These are phyloP conservation scores for Arabis alpina DNA, from an alignment of 345 rosid species.

Conservation along the genomic window DNA sequence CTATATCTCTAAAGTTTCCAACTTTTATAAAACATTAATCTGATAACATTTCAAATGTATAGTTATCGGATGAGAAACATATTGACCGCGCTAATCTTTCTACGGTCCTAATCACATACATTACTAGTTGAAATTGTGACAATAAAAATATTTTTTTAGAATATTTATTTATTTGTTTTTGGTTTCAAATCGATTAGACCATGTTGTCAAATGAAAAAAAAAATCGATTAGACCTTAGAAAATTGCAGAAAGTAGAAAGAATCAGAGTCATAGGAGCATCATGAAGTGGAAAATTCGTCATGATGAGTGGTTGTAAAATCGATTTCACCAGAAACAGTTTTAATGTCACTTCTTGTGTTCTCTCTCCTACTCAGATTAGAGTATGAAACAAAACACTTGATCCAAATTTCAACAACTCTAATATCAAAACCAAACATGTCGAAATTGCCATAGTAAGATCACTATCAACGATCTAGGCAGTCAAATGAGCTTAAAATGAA, in stretches of 20 bases:
- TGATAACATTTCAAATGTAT: too few relatives aligned
- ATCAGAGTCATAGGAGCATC: slow-evolving; percentile 21
- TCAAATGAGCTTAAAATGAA: neutral
- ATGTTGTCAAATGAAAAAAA: too few relatives aligned
- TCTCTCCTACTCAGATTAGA: slow-evolving; percentile 28
- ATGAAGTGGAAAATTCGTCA: slow-evolving; percentile 31
- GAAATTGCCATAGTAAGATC: neutral
- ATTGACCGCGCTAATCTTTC: too few relatives aligned
- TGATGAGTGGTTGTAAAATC: slow-evolving; percentile 33
- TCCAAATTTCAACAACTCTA: slow-evolving; percentile 8
- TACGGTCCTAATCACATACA: too few relatives aligned
- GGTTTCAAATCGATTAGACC: neutral
- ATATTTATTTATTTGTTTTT: neutral
- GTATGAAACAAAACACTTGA: slow-evolving; percentile 3
- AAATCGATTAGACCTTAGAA: neutral
- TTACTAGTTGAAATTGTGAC: too few relatives aligned
- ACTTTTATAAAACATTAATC: too few relatives aligned
- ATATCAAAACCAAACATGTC: slow-evolving; percentile 10
- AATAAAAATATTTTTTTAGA: too few relatives aligned
- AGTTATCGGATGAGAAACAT: too few relatives aligned
- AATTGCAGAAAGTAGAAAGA: neutral
- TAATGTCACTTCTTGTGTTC: neutral
- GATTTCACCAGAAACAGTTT: slow-evolving; percentile 24
- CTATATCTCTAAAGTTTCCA: too few relatives aligned
- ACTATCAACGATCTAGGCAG: neutral